Percentiles rank a stretch among this genome's conserved stretches.
These are phyloP conservation scores for Lentinula aciculospora DNA, from an alignment of 768 basidiomycete genomes.

Conservation along the genomic window DNA sequence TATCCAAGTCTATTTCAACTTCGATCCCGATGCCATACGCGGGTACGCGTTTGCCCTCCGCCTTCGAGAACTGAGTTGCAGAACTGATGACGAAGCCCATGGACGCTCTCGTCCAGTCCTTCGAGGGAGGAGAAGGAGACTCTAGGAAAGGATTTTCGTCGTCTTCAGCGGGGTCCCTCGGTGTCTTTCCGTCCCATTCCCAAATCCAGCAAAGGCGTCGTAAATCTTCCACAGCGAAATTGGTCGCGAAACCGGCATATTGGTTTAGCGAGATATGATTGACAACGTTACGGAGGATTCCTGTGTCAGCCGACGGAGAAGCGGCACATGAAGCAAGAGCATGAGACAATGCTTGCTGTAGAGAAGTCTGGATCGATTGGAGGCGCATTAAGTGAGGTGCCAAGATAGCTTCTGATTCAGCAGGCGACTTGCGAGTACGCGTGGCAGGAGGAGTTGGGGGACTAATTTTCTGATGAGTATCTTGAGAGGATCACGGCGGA, in stretches of 20 bases:
- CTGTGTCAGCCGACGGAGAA: slow-evolving; percentile 71
- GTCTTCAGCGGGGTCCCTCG: slow-evolving; percentile 22
- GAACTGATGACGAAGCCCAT: slow-evolving; percentile 77
- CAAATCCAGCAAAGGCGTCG: slow-evolving; percentile 80
- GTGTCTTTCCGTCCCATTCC: slow-evolving; percentile 66
- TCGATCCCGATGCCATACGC: slow-evolving; percentile 86
- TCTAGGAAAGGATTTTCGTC: slow-evolving; percentile 74
- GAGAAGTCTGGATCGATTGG: slow-evolving; percentile 54
- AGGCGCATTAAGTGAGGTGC: slow-evolving; percentile 60
- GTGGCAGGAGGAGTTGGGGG: slow-evolving; percentile 58
- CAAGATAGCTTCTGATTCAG: slow-evolving; percentile 25
- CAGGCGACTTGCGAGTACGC: slow-evolving; percentile 25
- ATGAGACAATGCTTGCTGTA: slow-evolving; percentile 82
- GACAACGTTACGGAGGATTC: slow-evolving; percentile 70
- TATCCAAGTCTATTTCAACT: slow-evolving; percentile 81
- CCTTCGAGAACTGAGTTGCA: slow-evolving; percentile 67
- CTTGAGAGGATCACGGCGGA: no score
- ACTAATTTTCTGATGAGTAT: slow-evolving; percentile 22
- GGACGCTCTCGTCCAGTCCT: slow-evolving; percentile 74
- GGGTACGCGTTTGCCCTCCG: slow-evolving; percentile 59
- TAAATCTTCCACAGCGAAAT: slow-evolving; percentile 65
- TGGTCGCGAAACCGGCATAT: slow-evolving; percentile 60
- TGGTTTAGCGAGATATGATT: slow-evolving; percentile 69
- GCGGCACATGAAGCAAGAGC: slow-evolving; percentile 79
- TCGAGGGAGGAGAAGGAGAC: slow-evolving; percentile 29